Base-by-base conservation (phyloP, 208 protist genomes). In the Crithidia thermophila region DNA sequence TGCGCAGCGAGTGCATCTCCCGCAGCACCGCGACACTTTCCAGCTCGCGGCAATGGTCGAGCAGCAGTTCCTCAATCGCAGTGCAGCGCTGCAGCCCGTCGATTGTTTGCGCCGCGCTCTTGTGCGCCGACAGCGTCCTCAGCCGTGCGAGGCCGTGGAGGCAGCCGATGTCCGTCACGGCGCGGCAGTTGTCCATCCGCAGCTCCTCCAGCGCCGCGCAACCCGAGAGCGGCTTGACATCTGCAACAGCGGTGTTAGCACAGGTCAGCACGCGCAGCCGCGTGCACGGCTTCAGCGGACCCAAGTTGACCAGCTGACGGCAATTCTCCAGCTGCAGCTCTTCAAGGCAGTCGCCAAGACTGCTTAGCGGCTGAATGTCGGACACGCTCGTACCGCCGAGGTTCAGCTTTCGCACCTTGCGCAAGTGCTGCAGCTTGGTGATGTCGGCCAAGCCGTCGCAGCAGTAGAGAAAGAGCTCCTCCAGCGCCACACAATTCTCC, bases 311-410 rank as follows among this genome's bases (percentile, higher is more conserved):
- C n/a, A 62, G 56, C 40, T 37, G 56, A 18, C 42, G 56, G 40
- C 56, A 62, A 16, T 50, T 50, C 11, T 50, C 36, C 11, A 62
- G 56, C 56, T 34, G 36, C 56, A 62, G 56, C 40, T 62, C 40
- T 10, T 50, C 27, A 11, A 62, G 23, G 11, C 20, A 46, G 16
- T 59, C 27, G 36, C 18, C 6, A 10, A 50, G 20, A 23, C 56
- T 21, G 28, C 27, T 18, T 13, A 46, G 40, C 16, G 56, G 40
- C 28, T 5, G 14, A 40, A 46, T 20, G 36, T 50, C 56, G n/a
- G 40, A 34, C 18, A 62, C 56, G 40, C 30, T 23, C 3, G 56
- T 50, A 1, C 56, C 56, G 11, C 42, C 56, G 16, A 62, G 16
- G 27, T 62, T 50, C 31, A 62, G 16, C 28, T 51, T 50, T 14